These are phyloP conservation scores for Cyberlindnera americana DNA, from an alignment of 805 yeast species.

Conservation along the genomic window DNA sequence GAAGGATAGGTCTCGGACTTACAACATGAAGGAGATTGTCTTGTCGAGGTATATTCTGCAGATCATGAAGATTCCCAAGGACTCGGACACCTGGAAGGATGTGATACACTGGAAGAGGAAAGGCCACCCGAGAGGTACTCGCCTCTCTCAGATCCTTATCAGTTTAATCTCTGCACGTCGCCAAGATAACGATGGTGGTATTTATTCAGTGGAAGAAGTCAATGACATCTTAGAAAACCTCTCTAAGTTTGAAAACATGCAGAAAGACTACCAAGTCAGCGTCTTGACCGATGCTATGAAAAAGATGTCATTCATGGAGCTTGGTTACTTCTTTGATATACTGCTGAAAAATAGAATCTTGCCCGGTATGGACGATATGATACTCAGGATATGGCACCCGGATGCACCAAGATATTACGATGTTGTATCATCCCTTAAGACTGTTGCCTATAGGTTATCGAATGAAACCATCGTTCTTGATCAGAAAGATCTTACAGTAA, in stretches of 20 bases:
- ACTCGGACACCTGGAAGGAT: constrained; percentile 55
- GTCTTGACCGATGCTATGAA: constrained; percentile 49
- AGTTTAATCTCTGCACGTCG: constrained; percentile 48
- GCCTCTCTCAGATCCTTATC: constrained; percentile 46
- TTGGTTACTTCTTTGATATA: constrained; percentile 66
- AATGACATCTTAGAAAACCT: constrained; percentile 45
- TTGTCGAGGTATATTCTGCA: constrained; percentile 49
- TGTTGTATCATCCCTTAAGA: constrained; percentile 60
- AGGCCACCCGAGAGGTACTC: constrained; percentile 37
- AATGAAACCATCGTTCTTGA: constrained; percentile 47
- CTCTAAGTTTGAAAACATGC: constrained; percentile 27
- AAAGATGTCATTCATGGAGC: constrained; percentile 55
- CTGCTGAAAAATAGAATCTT: constrained; percentile 59
- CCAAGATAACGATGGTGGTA: constrained; percentile 32
- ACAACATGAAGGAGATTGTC: constrained; percentile 59
- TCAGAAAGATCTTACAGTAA: constrained; percentile 34
- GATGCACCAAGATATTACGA: constrained; percentile 65
- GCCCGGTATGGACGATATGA: constrained; percentile 48
- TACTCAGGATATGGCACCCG: constrained; percentile 70
- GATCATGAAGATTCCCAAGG: constrained; percentile 54
- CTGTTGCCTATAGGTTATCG: constrained; percentile 54
- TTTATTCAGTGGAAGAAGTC: constrained; percentile 45
- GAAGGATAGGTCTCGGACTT: constrained; percentile 54
- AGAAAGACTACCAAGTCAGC: constrained; percentile 36
- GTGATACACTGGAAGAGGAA: constrained; percentile 44